Evolutionary conservation across 1,284 basidiomycete genomes (phyloP), one percentile per base, ranked within the genome.

Genomic region (Heterobasidion annosum): DNA sequence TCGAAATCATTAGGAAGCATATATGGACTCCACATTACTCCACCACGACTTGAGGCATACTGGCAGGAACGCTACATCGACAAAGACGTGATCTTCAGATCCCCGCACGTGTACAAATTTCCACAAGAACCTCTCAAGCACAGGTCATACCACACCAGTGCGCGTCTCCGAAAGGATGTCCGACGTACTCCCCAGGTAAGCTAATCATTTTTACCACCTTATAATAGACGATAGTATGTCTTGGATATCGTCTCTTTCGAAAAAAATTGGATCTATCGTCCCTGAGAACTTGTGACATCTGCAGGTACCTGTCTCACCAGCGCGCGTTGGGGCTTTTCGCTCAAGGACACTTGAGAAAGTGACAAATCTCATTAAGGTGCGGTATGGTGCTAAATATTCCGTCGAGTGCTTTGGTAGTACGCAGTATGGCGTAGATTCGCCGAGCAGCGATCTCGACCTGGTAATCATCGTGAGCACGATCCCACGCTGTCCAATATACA

Each of bases 321-420:
- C 25, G 25, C 25, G 25, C 4, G 25, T 25, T 25, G 25, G 25
- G 25, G 25, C 25, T 25, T 25, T 16, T 51, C 59, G 59, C 40
- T 44, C 33, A 16, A 45, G 15, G 42, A 59, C 59, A 10, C 16
- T 57, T 6, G n/a, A 34, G n/a, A 48, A 47, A 34, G 50, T 60
- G 32, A 13, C 45, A 2, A 16, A 13, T 7, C 61, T 62, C 8
- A 66, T 79, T 13, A 61, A 58, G 49, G 50, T 55, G 3, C 54
- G 52, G 9, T 77, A 67, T 59, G 74, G 75, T 2, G 2, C 15
- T 3, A 35, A 58, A n/a, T 79, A 74, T 61, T 50, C 40, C 4
- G 69, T 78, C 0, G 64, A 70, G 50, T 52, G 68, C 6, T 81
- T 79, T 61, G 78, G 78, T 18, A 80, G 78, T 56, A 68, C 70